These are phyloP conservation scores for Trichosporon sp. DNA, from an alignment of 1,284 basidiomycete genomes.

Conservation along the genomic window DNA sequence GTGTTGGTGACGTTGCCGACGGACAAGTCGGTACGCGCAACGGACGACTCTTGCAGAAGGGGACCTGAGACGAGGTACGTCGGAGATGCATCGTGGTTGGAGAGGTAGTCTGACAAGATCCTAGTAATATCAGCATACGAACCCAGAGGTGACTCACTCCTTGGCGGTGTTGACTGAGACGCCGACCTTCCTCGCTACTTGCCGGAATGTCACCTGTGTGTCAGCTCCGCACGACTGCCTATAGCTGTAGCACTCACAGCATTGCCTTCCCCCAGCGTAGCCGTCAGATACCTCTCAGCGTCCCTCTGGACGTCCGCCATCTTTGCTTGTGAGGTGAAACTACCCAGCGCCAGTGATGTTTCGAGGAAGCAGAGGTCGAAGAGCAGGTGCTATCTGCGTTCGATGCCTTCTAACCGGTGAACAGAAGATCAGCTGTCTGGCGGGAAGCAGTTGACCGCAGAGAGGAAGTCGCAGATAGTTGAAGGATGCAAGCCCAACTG, in stretches of 20 bases:
- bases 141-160: conserved; percentile 26
- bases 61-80: conserved; percentile 42
- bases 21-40: conserved; percentile 22
- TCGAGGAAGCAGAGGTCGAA: too few relatives aligned
- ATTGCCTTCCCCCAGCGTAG: conserved; percentile 5
- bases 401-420: too few relatives aligned
- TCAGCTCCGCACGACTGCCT: neutral
- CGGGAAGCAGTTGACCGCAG: too few relatives aligned
- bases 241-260: neutral
- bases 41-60: conserved; percentile 22
- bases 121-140: conserved; percentile 10
- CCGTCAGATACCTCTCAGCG: conserved; percentile 5
- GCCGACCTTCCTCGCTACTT: conserved; percentile 34
- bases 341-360: too few relatives aligned
- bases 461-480: neutral
- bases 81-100: conserved; percentile 19
- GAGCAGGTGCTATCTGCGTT: too few relatives aligned
- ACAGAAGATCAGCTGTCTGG: too few relatives aligned
- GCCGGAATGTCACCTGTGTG: conserved; percentile 35
- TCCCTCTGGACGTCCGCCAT: neutral
- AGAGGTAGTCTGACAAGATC: conserved; percentile 23
- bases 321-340: neutral
- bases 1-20: conserved; percentile 14
- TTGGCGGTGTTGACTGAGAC: conserved; percentile 41
- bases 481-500: neutral